phyloP scores from a whole-genome alignment of 2,329 filamentous ascomycete species.

The Botryotinia calthae region DNA sequence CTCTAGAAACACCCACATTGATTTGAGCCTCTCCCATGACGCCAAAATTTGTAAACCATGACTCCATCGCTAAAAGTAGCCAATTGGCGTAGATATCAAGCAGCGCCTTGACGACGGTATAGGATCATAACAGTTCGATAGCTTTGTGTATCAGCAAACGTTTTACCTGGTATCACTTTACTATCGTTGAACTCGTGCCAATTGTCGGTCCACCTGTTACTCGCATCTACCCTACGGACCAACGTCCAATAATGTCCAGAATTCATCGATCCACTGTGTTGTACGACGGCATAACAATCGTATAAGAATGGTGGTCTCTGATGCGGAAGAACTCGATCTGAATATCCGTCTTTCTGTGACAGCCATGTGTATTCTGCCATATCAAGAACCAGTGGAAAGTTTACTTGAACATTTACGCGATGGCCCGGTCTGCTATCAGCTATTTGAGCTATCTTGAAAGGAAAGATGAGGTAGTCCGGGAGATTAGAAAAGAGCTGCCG shows the following conservation, averaged over 20 bases:
- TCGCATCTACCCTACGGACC: constrained; percentile 14
- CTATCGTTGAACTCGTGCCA: constrained; percentile 20
- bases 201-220: constrained; percentile 8
- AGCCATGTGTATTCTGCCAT: constrained; percentile 19
- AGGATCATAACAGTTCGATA: background rate
- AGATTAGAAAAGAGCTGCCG: background rate
- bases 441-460: background rate
- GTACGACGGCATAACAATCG: constrained; percentile 14
- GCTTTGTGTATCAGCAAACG: constrained; percentile 14
- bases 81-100: background rate
- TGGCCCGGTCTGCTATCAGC: too few species aligned
- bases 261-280: background rate
- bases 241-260: constrained; percentile 16
- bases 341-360: constrained; percentile 3
- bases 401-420: background rate
- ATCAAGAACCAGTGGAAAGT: constrained; percentile 10
- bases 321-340: constrained; percentile 5
- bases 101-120: constrained; percentile 9
- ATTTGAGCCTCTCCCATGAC: background rate
- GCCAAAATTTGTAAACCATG: background rate
- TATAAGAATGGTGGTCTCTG: constrained; percentile 19
- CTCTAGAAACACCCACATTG: background rate
- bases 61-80: background rate
- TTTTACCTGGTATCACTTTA: background rate
- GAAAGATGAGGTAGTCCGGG: constrained; percentile 13